phyloP scores from a whole-genome alignment of 2,329 filamentous ascomycete species.

The Ceratocystis huliohia region DNA sequence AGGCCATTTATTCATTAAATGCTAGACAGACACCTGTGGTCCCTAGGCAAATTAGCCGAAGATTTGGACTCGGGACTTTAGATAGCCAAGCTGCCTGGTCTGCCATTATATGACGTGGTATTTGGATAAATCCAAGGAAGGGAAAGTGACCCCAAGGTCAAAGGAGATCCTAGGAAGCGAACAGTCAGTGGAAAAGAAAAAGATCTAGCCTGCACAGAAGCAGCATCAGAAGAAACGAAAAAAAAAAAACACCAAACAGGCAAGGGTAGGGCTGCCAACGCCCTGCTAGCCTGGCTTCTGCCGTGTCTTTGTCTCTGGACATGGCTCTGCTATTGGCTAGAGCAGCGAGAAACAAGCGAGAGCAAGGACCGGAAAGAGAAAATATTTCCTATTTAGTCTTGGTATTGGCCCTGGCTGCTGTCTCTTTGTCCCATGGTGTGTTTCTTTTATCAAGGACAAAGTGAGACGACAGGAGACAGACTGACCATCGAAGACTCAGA shows the following conservation, averaged over 20 bases:
- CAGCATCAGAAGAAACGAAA: neutral
- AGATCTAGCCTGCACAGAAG: neutral
- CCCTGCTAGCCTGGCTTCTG: neutral
- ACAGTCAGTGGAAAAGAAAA: too few species aligned
- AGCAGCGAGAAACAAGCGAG: neutral
- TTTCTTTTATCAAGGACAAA: neutral
- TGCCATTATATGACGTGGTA: too few species aligned
- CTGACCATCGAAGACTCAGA: neutral
- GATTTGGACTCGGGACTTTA: neutral
- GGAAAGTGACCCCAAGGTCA: too few species aligned
- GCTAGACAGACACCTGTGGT: neutral
- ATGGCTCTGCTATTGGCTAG: neutral
- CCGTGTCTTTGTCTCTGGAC: conserved; percentile 4
- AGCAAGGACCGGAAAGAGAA: neutral
- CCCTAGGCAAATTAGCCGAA: neutral
- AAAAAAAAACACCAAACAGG: neutral
- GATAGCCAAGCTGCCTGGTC: neutral
- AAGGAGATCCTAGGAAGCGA: neutral
- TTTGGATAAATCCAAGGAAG: too few species aligned
- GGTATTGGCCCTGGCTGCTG: neutral
- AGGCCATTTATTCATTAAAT: neutral
- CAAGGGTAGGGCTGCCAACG: neutral
- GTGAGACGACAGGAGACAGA: neutral
- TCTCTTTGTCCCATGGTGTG: neutral
- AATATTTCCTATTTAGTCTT: conserved; percentile 7